Percentiles rank a stretch among this genome's conserved stretches.
Conservation (phyloP, 352 stramenopile species). For the Globisporangium cederbergense region DNA sequence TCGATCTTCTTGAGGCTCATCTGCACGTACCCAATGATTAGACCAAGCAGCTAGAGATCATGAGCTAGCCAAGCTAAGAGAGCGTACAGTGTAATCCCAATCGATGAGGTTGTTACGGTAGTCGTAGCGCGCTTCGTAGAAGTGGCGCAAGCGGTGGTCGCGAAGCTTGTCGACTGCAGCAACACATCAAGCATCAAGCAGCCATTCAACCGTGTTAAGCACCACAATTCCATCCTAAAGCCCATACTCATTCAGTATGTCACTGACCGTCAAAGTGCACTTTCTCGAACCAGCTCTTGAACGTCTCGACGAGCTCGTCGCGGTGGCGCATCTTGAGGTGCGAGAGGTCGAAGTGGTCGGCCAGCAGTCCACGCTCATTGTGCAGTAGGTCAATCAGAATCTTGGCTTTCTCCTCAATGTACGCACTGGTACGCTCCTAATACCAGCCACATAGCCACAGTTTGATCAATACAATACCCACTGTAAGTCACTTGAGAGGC, state of each 20-base stretch:
- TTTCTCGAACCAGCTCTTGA: constrained; percentile 75
- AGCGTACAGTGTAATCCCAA: constrained; percentile 91
- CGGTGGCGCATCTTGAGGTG: constrained; percentile 88
- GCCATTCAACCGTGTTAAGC: not conserved
- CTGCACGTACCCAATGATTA: constrained; percentile 21
- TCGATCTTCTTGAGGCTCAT: constrained; percentile 84
- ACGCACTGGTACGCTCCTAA: constrained; percentile 75
- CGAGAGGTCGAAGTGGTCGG: constrained; percentile 73
- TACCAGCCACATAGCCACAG: not conserved
- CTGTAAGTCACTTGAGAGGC: not conserved
- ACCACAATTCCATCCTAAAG: not conserved
- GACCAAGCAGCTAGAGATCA: not conserved
- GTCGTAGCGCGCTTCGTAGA: constrained; percentile 93
- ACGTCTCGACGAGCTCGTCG: constrained; percentile 86
- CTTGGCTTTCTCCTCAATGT: constrained; percentile 77
- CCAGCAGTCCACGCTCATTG: constrained; percentile 56
- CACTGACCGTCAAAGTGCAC: constrained; percentile 72
- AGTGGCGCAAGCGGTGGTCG: constrained; percentile 86
- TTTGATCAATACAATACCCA: not conserved
- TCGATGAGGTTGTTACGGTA: constrained; percentile 91
- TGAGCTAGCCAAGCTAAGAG: not conserved
- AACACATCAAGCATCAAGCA: not conserved
- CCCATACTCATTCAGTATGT: not conserved
- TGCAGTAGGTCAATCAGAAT: constrained; percentile 70
- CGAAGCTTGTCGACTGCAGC: constrained; percentile 63